Percentiles rank a stretch among this genome's conserved stretches.
Evolutionary conservation across 2,329 filamentous ascomycete genomes (phyloP).

Genomic region (Alternaria consortialis): DNA sequence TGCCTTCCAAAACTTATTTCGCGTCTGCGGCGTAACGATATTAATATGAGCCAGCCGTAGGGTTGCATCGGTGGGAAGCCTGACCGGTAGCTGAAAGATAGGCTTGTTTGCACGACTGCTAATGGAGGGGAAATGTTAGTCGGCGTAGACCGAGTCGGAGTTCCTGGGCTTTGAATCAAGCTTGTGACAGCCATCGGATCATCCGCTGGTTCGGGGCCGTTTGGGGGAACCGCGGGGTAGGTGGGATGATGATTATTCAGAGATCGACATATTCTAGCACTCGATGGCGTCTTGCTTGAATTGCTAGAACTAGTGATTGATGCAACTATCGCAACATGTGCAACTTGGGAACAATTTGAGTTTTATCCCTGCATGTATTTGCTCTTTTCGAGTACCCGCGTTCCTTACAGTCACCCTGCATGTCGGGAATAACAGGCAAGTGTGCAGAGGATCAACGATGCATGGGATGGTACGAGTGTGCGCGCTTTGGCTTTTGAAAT

Average conservation of each 20-base stretch:
- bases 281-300: conserved; percentile 1
- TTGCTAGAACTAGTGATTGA: not conserved
- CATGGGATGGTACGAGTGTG: conserved; percentile 2
- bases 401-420: conserved; percentile 12
- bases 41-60: conserved; percentile 15
- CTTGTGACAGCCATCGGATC: conserved; percentile 15
- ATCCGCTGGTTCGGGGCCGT: conserved; percentile 24
- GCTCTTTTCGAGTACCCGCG: not conserved
- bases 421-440: conserved; percentile 1
- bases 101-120: conserved; percentile 16
- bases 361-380: not conserved
- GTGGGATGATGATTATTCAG: conserved; percentile 20
- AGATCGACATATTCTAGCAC: conserved; percentile 18
- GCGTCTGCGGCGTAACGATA: not conserved
- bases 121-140: conserved; percentile 12
- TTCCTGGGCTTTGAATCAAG: conserved; percentile 2
- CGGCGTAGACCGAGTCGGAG: conserved; percentile 9
- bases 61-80: conserved; percentile 15
- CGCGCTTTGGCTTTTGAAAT: conserved; percentile 3
- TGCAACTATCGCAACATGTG: not conserved
- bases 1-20: not conserved
- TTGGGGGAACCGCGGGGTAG: conserved; percentile 28
- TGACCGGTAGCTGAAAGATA: conserved; percentile 14
- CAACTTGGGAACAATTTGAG: not conserved
- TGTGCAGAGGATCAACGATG: conserved; percentile 3